Percentiles rank a stretch among this genome's conserved stretches.
phyloP scores from a whole-genome alignment of 768 basidiomycete genomes.

The Macrolepiota fuliginosa region DNA sequence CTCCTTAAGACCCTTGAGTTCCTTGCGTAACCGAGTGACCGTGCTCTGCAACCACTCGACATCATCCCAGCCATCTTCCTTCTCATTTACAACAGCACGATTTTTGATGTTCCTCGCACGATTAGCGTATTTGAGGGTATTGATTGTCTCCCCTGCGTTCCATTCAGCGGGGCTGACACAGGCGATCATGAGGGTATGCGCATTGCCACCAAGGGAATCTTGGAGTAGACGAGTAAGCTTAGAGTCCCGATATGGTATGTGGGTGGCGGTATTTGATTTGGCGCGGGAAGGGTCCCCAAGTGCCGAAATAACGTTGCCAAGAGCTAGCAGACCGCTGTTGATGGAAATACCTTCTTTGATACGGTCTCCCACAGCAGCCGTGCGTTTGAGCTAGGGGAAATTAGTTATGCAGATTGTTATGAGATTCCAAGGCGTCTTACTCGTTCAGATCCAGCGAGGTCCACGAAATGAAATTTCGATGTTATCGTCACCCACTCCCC shows the following conservation, averaged over 20 bases:
- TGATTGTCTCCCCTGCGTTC: conserved; percentile 92
- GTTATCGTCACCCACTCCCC: conserved; percentile 89
- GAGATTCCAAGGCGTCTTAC: conserved; percentile 40
- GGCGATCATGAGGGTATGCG: conserved; percentile 98
- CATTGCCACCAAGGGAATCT: conserved; percentile 97
- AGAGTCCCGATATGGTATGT: conserved; percentile 97
- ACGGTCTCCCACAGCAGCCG: conserved; percentile 92
- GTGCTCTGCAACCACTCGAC: conserved; percentile 93
- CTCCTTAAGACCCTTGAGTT: conserved; percentile 79
- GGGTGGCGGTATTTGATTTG: conserved; percentile 79
- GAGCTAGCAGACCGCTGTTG: conserved; percentile 92
- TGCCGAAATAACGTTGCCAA: conserved; percentile 98
- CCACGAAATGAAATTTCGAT: conserved; percentile 98
- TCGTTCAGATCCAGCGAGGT: conserved; percentile 94
- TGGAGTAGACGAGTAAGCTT: conserved; percentile 95
- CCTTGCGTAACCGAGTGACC: conserved; percentile 81
- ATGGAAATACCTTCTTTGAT: conserved; percentile 99
- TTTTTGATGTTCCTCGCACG: conserved; percentile 98
- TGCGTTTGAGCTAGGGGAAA: conserved; percentile 78
- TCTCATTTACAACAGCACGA: conserved; percentile 85
- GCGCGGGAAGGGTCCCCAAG: conserved; percentile 90
- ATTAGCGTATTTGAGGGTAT: conserved; percentile 96
- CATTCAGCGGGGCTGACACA: conserved; percentile 96
- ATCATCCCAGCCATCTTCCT: conserved; percentile 98
- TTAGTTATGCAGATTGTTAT: conserved; percentile 15